Percentiles rank a stretch among this genome's conserved stretches.
phyloP scores from a whole-genome alignment of 495 filamentous ascomycete genomes.

The Cladorrhinum samala region DNA sequence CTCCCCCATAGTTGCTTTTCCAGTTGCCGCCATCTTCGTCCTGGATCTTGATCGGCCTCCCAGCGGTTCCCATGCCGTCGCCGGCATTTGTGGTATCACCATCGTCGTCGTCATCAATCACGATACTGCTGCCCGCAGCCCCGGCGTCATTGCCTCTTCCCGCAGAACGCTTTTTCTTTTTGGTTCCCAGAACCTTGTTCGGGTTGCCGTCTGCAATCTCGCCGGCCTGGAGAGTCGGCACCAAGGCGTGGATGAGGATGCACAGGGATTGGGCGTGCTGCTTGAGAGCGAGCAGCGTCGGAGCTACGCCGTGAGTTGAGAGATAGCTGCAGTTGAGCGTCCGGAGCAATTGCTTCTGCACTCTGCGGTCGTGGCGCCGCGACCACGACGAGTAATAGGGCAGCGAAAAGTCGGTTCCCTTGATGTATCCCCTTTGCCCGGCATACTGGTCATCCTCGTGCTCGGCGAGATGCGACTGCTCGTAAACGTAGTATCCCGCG shows the following conservation, averaged over 20 bases:
- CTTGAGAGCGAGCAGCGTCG: conserved; percentile 47
- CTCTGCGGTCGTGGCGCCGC: conserved; percentile 13
- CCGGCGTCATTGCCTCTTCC: neutral
- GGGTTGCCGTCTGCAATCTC: conserved; percentile 19
- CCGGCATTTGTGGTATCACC: no score
- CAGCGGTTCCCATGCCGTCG: no score
- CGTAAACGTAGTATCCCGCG: neutral
- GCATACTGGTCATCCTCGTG: conserved; percentile 24
- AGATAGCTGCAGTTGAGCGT: conserved; percentile 48
- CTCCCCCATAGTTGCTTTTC: neutral
- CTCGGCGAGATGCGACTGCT: conserved; percentile 23
- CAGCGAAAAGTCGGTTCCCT: conserved; percentile 27
- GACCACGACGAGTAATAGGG: conserved; percentile 28
- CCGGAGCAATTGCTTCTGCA: conserved; percentile 23
- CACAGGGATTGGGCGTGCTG: conserved; percentile 49
- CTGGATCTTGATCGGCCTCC: no score
- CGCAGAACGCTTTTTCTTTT: neutral
- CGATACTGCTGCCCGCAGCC: conserved; percentile 5
- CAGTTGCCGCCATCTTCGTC: no score
- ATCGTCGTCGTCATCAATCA: no score
- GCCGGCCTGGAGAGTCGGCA: conserved; percentile 22
- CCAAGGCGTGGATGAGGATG: conserved; percentile 41
- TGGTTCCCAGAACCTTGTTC: neutral
- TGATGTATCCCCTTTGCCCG: conserved; percentile 24
- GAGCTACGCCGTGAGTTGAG: conserved; percentile 38